Evolutionary conservation across 2,329 filamentous ascomycete species (phyloP), one percentile per base, ranked within the genome.

Genomic region (Cytospora leucostoma): DNA sequence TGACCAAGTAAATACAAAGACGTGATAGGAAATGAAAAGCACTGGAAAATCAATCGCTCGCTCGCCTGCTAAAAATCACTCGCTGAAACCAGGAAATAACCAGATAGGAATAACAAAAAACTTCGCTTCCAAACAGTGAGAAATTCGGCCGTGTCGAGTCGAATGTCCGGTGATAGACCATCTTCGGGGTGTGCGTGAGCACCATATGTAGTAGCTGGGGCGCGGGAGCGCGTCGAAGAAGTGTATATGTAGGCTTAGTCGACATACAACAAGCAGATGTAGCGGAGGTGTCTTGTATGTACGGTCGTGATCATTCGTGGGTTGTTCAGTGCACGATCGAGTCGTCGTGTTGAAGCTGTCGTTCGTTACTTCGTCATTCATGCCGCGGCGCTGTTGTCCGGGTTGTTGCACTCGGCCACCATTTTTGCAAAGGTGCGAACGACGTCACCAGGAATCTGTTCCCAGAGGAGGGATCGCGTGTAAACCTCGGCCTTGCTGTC

Each of bases 361-460:
- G 52, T 70, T 64, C 59, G 56, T 70, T 44, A 64, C 40, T 57
- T 74, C 72, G 68, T 77, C 71, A 74, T 69, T 75, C 75, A 71
- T 77, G 63, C 66, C 63, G 70, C 65, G 65, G 75, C 76, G 75
- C 74, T 76, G 75, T 70, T 77, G 67, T 77, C 76, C 74, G 69
- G 68, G 53, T 66, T 79, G 76, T 83, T 88, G 77, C 84, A 89
- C 72, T 95, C 90, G 68, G 90, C 87, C 70, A 97, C 90, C 85
- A 96, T 93, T 77, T 92, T 91, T 71, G 91, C 91, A 80, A 98
- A 98, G 74, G 94, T 92, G 70, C 88, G 87, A 60, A 99, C 92
- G 56, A 98, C 93, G 68, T 98, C 93, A 70, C 87, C 85, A 15
- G 95, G 93, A 70, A 98, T 93, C 76, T 93, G 91, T 72, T 97